Percentiles rank a stretch among this genome's conserved stretches.
Evolutionary conservation across 257 asterid genomes (phyloP).

Genomic region (Osmanthus fragrans): DNA sequence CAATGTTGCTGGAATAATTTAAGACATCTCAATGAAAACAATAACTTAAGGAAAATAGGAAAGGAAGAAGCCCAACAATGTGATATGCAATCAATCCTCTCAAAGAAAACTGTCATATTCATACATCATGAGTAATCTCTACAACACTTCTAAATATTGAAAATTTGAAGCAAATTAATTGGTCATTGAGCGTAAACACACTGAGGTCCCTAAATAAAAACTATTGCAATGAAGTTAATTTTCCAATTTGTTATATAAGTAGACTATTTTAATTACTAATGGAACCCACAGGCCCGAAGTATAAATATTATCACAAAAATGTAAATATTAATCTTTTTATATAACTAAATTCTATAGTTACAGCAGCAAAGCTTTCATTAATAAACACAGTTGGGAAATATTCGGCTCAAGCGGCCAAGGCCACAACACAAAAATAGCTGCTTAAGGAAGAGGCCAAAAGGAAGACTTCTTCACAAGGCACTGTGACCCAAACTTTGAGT

Average conservation of each 20-base stretch:
- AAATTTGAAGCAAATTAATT: not conserved
- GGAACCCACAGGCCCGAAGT: not conserved
- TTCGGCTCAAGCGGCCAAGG: not conserved
- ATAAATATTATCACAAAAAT: not conserved
- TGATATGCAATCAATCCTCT: not conserved
- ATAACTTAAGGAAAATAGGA: not conserved
- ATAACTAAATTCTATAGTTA: not conserved
- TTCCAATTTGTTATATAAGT: not conserved
- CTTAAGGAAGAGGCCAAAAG: not conserved
- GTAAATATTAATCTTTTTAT: not conserved
- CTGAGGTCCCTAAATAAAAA: not conserved
- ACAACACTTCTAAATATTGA: not conserved
- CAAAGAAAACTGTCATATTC: not conserved
- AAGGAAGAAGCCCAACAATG: not conserved
- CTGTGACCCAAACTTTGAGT: too few species aligned
- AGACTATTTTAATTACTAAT: not conserved
- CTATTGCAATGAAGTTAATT: not conserved
- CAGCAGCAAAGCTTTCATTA: not conserved
- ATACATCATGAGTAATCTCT: not conserved
- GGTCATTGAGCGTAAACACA: not conserved
- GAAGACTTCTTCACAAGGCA: too few species aligned
- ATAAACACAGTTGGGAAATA: not conserved
- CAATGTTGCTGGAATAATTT: not conserved
- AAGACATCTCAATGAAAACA: not conserved
- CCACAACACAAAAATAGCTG: not conserved